These are phyloP conservation scores for Gossypium schwendimanii DNA, from an alignment of 441 rosid species.

Conservation along the genomic window DNA sequence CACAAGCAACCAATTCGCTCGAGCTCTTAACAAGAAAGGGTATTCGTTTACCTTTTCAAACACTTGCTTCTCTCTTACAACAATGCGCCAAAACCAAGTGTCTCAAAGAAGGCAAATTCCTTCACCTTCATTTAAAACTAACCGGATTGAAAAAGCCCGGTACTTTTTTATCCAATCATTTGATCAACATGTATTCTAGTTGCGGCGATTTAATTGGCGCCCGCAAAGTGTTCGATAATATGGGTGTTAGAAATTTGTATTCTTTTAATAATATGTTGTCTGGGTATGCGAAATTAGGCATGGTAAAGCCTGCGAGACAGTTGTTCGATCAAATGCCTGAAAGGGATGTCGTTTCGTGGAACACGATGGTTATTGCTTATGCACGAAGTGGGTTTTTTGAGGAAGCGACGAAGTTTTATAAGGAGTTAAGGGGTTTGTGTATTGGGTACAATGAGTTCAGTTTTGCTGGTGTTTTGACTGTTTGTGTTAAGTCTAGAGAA, in stretches of 20 bases:
- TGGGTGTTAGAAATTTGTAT: slow-evolving; percentile 52
- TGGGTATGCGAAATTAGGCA: slow-evolving; percentile 62
- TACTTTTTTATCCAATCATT: slow-evolving; percentile 43
- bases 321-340: slow-evolving; percentile 70
- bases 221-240: slow-evolving; percentile 52
- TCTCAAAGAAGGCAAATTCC: slow-evolving; percentile 50
- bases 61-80: slow-evolving; percentile 38
- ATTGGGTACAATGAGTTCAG: slow-evolving; percentile 55
- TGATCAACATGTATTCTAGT: slow-evolving; percentile 44
- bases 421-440: slow-evolving; percentile 44
- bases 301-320: slow-evolving; percentile 42
- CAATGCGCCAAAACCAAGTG: slow-evolving; percentile 44
- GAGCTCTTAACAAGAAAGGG: slow-evolving; percentile 42
- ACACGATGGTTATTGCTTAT: slow-evolving; percentile 65
- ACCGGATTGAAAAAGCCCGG: slow-evolving; percentile 43
- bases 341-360: slow-evolving; percentile 73
- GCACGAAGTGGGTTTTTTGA: slow-evolving; percentile 33
- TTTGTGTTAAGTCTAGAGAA: slow-evolving; percentile 50
- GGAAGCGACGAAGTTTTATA: slow-evolving; percentile 45
- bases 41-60: slow-evolving; percentile 42
- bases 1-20: slow-evolving; percentile 47
- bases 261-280: slow-evolving; percentile 68
- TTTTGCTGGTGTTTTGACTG: slow-evolving; percentile 56
- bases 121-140: slow-evolving; percentile 73
- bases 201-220: slow-evolving; percentile 46